Conservation (phyloP, 805 yeast genomes). For the Blastobotrys muscicola region DNA sequence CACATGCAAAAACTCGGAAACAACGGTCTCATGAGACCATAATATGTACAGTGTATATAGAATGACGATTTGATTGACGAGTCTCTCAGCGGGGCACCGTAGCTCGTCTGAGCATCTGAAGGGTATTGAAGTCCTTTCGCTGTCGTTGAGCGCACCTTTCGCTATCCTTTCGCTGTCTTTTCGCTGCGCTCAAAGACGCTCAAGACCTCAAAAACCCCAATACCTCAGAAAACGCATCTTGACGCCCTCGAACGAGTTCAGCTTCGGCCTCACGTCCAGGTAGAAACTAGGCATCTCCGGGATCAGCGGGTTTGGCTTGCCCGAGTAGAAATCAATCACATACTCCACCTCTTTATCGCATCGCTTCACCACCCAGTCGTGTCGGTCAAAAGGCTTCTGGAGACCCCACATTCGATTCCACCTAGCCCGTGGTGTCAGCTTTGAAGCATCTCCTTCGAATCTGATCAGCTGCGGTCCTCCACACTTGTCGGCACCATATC, state of each 20-base stretch:
- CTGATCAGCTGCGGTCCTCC: constrained; percentile 80
- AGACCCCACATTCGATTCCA: constrained; percentile 51
- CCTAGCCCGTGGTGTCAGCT: constrained; percentile 82
- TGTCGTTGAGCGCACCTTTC: too few species aligned
- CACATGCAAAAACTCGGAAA: constrained; percentile 46
- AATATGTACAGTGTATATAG: constrained; percentile 3
- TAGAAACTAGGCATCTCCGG: constrained; percentile 53
- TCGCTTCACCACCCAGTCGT: constrained; percentile 84
- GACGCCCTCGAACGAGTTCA: constrained; percentile 72
- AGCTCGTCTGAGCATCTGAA: too few species aligned
- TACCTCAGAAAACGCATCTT: constrained; percentile 59
- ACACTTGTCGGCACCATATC: constrained; percentile 34
- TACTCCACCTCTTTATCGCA: constrained; percentile 80
- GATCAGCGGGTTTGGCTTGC: constrained; percentile 38
- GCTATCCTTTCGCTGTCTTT: too few species aligned
- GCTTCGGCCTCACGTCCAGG: constrained; percentile 86
- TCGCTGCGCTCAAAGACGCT: too few species aligned
- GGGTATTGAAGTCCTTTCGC: too few species aligned
- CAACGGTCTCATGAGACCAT: constrained; percentile 19
- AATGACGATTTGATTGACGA: neutral
- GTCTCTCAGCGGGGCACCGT: neutral
- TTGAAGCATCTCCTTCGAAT: constrained; percentile 81
- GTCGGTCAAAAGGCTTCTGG: constrained; percentile 86
- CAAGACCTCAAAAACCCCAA: constrained; percentile 27
- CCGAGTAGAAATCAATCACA: constrained; percentile 83